Percentiles rank a stretch among this genome's conserved stretches.
Conservation (phyloP, 2,329 filamentous ascomycete species). For the Diaporthe vaccinii region DNA sequence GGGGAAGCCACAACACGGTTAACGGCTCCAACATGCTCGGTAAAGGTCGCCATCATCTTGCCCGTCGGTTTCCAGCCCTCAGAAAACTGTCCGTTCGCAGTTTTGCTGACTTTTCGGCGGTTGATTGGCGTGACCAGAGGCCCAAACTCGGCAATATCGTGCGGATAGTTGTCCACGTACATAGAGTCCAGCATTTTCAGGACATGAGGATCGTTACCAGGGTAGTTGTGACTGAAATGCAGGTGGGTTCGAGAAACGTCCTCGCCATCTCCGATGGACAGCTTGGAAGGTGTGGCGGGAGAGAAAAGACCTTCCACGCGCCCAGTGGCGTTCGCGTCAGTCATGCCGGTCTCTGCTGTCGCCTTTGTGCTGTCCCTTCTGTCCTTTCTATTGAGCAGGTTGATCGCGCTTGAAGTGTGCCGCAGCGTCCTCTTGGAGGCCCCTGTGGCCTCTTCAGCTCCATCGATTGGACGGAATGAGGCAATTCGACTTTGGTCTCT, state of each 20-base stretch:
- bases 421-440: constrained; percentile 62
- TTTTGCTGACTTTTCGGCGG: constrained; percentile 62
- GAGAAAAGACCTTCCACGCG: constrained; percentile 70
- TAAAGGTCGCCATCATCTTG: constrained; percentile 86
- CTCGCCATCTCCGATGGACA: constrained; percentile 48
- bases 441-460: constrained; percentile 40
- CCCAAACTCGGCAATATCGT: constrained; percentile 79
- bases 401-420: constrained; percentile 71
- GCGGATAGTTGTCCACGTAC: constrained; percentile 80
- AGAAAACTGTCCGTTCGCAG: constrained; percentile 61
- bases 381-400: constrained; percentile 70
- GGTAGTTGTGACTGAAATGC: constrained; percentile 83
- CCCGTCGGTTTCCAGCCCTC: constrained; percentile 87
- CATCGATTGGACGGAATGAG: constrained; percentile 15
- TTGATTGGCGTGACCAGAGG: constrained; percentile 81
- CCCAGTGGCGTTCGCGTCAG: constrained; percentile 71
- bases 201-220: constrained; percentile 80
- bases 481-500: constrained; percentile 40
- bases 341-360: constrained; percentile 69
- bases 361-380: constrained; percentile 72
- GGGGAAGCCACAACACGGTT: constrained; percentile 86
- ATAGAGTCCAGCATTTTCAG: constrained; percentile 85
- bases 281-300: constrained; percentile 50
- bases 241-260: constrained; percentile 59
- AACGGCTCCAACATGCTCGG: constrained; percentile 86